Base-by-base conservation (phyloP, 306 rosid genomes). In the Hippophae gyantsensis region DNA sequence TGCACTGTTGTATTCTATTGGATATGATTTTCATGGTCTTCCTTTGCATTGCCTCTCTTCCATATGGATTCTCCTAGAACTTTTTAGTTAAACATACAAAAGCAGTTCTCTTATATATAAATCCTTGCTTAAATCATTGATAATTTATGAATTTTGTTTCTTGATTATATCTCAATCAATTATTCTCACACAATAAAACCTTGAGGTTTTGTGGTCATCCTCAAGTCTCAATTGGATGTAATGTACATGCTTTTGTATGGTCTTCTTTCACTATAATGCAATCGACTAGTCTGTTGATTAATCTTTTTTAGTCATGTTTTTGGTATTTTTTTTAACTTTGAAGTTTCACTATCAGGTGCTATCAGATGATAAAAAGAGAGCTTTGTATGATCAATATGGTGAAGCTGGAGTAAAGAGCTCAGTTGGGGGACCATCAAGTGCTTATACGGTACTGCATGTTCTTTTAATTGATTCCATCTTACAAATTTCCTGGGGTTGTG, bases 301-400 rank as follows among this genome's bases (percentile, higher is more conserved):
- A 18, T 60, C 27, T 48, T 43, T 45, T 71, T 56, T 32, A 67
- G 63, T 75, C 80, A 62, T 51, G 57, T 69, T 47, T 63, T 55
- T 79, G 56, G 63, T 64, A 67, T 71, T 63, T 76, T 76, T 76
- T 80, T 87, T 78, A 85, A 72, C 81, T 85, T 79, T 74, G 75
- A 80, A 80, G 84, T 83, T 69, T 68, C 74, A 58, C 69, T 87
- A 83, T 71, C 98, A 92, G 98, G 98, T 92, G 74, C 83, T 92
- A 81, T 87, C 98, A 85, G 98, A 87, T 76, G 98, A 92, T 69
- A 85, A 92, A 64, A 87, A 92, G 79, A 83, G 98, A 75, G 84
- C 98, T 67, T 68, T 87, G 67, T 92, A 92, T 77, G 98, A 92
- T 83, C 95, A 81, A 75, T 92, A 83, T 73, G 98, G 98, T 2